Evolutionary conservation across 2,329 filamentous ascomycete species (phyloP).

Genomic region (Colletotrichum sansevieriae): DNA sequence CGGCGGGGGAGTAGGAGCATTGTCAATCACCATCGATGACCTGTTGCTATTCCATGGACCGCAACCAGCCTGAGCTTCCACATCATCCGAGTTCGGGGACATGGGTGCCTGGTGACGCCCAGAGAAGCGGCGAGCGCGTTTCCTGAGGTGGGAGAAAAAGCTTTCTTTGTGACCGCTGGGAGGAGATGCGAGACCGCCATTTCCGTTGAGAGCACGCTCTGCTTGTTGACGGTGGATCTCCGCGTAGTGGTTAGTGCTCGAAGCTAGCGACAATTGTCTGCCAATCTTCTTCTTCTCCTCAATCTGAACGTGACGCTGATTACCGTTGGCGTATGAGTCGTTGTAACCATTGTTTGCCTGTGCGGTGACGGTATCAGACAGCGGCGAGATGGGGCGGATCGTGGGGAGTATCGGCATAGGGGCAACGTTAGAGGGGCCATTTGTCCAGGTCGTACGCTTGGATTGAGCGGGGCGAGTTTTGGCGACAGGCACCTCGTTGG

Average conservation of each 20-base stretch:
- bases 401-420: slow-evolving; percentile 97
- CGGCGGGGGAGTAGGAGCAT: slow-evolving; percentile 60
- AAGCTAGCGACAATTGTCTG: slow-evolving; percentile 91
- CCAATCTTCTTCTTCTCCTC: slow-evolving; percentile 90
- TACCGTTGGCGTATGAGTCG: slow-evolving; percentile 56
- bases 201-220: slow-evolving; percentile 89
- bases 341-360: slow-evolving; percentile 78
- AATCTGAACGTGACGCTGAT: slow-evolving; percentile 51
- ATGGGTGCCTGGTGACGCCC: slow-evolving; percentile 88
- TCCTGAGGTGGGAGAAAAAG: slow-evolving; percentile 97
- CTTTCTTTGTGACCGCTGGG: slow-evolving; percentile 88
- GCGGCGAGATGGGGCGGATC: slow-evolving; percentile 92
- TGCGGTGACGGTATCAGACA: slow-evolving; percentile 93
- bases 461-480: slow-evolving; percentile 67
- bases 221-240: slow-evolving; percentile 92
- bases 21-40: slow-evolving; percentile 84
- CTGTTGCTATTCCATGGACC: slow-evolving; percentile 89
- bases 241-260: slow-evolving; percentile 91
- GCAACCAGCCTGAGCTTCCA: slow-evolving; percentile 93
- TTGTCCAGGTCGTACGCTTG: slow-evolving; percentile 95
- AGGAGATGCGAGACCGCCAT: slow-evolving; percentile 80
- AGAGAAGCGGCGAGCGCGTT: slow-evolving; percentile 91
- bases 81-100: slow-evolving; percentile 84
- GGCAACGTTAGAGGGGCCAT: slow-evolving; percentile 81
- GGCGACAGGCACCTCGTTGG: slow-evolving; percentile 56